phyloP scores from a whole-genome alignment of 2,329 filamentous ascomycete genomes.

The Exophiala oligosperma region DNA sequence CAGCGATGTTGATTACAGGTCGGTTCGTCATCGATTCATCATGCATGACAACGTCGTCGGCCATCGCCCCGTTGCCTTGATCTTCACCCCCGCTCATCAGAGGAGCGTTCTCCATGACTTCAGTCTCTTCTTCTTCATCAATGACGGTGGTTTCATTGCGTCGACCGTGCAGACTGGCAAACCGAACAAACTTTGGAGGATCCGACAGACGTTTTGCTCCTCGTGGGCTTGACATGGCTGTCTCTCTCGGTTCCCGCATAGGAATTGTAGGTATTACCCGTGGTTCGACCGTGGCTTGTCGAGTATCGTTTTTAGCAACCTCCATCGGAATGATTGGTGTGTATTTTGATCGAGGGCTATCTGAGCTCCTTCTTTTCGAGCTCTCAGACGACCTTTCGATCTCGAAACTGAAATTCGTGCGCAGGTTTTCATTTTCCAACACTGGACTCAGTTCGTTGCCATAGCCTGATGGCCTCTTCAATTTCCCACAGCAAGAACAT shows the following conservation, averaged over 20 bases:
- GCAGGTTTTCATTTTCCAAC: conserved; percentile 28
- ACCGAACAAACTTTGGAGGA: conserved; percentile 23
- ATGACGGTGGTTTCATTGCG: conserved; percentile 16
- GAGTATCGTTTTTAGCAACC: conserved; percentile 22
- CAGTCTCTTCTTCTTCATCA: conserved; percentile 19
- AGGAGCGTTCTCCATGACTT: conserved; percentile 9
- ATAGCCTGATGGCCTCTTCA: conserved; percentile 24
- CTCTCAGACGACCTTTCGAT: conserved; percentile 18
- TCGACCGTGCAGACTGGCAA: conserved; percentile 26
- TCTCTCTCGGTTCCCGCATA: conserved; percentile 2
- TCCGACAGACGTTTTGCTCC: conserved; percentile 17
- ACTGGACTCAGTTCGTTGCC: conserved; percentile 26
- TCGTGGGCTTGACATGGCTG: conserved; percentile 9
- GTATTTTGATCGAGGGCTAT: conserved; percentile 20
- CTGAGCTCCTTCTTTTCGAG: conserved; percentile 19
- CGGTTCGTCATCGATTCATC: neutral
- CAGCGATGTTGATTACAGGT: neutral
- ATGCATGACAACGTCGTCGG: neutral
- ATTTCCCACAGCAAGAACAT: conserved; percentile 29
- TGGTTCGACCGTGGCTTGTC: conserved; percentile 26
- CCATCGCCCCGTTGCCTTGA: neutral
- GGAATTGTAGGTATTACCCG: conserved; percentile 2
- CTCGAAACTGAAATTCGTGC: conserved; percentile 30
- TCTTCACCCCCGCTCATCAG: neutral
- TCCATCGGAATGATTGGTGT: conserved; percentile 27